These are phyloP conservation scores for Murraya koenigii DNA, from an alignment of 345 rosid species.

Conservation along the genomic window DNA sequence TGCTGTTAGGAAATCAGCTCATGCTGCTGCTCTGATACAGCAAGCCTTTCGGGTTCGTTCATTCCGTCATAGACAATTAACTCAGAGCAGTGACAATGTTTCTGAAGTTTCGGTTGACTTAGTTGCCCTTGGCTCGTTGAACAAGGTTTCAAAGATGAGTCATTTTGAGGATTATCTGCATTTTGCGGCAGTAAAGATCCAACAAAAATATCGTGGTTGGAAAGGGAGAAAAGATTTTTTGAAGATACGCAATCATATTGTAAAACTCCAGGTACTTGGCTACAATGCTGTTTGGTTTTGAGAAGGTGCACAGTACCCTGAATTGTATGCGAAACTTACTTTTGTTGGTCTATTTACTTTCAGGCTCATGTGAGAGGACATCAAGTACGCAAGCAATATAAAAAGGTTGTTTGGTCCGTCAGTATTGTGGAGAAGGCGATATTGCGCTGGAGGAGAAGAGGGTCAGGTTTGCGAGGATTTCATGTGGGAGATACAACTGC, in stretches of 20 bases:
- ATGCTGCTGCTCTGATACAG: constrained; percentile 64
- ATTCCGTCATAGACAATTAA: constrained; percentile 39
- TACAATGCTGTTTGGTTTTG: not conserved
- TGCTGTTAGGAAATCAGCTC: constrained; percentile 59
- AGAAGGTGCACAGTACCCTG: not conserved
- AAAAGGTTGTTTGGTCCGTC: constrained; percentile 61
- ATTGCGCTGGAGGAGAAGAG: constrained; percentile 66
- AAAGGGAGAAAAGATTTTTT: constrained; percentile 58
- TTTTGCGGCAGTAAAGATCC: constrained; percentile 57
- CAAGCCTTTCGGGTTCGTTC: constrained; percentile 43
- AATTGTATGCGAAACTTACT: not conserved
- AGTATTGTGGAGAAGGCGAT: constrained; percentile 61
- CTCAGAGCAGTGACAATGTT: constrained; percentile 19
- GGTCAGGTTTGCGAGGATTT: constrained; percentile 63
- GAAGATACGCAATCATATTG: constrained; percentile 49
- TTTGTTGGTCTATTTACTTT: constrained; percentile 9
- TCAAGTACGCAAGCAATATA: constrained; percentile 59
- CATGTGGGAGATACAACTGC: constrained; percentile 17
- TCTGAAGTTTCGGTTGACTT: constrained; percentile 41
- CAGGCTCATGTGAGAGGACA: constrained; percentile 76
- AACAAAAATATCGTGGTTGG: constrained; percentile 66
- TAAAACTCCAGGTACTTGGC: constrained; percentile 56
- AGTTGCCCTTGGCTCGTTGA: constrained; percentile 44
- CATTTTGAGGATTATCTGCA: constrained; percentile 62
- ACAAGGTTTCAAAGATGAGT: constrained; percentile 32